A percentile compares a stretch with the other conserved stretches of the same genome.
Conservation (phyloP, 768 basidiomycete species). For the Mycena floridula region DNA sequence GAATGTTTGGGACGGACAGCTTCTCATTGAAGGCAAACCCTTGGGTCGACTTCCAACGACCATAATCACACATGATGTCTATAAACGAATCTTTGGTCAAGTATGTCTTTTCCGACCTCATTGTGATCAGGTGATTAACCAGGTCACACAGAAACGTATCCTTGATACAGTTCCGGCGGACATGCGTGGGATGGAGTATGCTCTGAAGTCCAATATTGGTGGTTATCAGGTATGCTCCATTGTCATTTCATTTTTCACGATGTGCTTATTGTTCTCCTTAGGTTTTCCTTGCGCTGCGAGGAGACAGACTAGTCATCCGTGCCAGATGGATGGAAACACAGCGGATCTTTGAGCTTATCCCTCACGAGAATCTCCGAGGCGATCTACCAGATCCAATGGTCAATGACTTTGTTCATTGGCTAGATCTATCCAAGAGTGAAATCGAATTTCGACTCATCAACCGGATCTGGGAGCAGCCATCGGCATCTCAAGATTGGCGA, state of each 20-base stretch:
- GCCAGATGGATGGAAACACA: constrained; percentile 8
- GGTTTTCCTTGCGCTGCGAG: constrained; percentile 17
- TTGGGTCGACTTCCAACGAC: constrained; percentile 29
- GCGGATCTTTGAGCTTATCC: constrained; percentile 27
- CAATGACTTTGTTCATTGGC: constrained; percentile 27
- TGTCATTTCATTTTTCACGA: not conserved
- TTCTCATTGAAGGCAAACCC: constrained; percentile 36
- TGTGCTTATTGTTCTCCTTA: not conserved
- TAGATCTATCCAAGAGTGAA: constrained; percentile 12
- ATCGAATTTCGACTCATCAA: constrained; percentile 27
- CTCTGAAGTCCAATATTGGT: constrained; percentile 14
- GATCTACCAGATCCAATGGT: constrained; percentile 26
- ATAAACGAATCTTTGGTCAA: constrained; percentile 27
- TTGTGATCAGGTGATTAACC: not conserved
- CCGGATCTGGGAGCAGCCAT: constrained; percentile 19
- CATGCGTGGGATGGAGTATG: constrained; percentile 21
- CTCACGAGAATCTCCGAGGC: constrained; percentile 14
- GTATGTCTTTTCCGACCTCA: constrained; percentile 15
- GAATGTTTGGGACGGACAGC: constrained; percentile 32
- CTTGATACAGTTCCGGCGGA: constrained; percentile 28
- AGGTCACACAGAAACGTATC: constrained; percentile 7
- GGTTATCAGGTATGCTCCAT: constrained; percentile 15
- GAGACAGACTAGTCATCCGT: constrained; percentile 23
- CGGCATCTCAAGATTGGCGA: constrained; percentile 21
- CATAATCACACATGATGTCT: constrained; percentile 26